Evolutionary conservation across 148 eudicot genomes (phyloP).

Genomic region (Rhododendron henanense): DNA sequence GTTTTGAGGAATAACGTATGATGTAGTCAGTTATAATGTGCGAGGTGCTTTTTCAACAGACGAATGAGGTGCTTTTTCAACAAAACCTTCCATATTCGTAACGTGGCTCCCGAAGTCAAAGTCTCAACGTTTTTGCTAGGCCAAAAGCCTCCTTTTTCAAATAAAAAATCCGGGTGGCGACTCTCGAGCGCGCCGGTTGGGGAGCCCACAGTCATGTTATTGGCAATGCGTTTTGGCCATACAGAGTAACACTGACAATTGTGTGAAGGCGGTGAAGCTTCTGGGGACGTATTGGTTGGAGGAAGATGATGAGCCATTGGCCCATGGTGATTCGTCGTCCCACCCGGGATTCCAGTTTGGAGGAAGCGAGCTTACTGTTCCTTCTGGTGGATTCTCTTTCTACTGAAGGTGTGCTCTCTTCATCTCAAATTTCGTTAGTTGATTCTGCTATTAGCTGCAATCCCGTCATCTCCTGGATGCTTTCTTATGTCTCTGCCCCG

Average conservation of each 20-base stretch:
- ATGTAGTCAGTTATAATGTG: too few species aligned
- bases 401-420: conserved; percentile 25
- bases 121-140: too few species aligned
- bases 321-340: conserved; percentile 20
- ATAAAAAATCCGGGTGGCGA: too few species aligned
- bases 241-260: conserved; percentile 11
- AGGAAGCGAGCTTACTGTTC: conserved; percentile 28
- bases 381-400: conserved; percentile 45
- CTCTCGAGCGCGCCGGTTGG: too few species aligned
- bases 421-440: neutral
- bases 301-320: conserved; percentile 45
- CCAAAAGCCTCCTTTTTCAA: too few species aligned
- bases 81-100: too few species aligned
- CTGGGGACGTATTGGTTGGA: conserved; percentile 47
- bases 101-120: too few species aligned
- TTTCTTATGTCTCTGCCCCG: neutral
- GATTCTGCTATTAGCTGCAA: neutral
- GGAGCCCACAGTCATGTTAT: too few species aligned
- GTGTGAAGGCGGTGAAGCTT: conserved; percentile 27
- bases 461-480: neutral
- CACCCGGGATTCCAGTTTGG: conserved; percentile 32
- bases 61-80: too few species aligned
- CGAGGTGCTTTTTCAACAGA: too few species aligned
- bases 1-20: too few species aligned
- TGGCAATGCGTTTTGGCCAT: too few species aligned